phyloP scores from a whole-genome alignment of 768 basidiomycete species.

The Lentinus tigrinus region DNA sequence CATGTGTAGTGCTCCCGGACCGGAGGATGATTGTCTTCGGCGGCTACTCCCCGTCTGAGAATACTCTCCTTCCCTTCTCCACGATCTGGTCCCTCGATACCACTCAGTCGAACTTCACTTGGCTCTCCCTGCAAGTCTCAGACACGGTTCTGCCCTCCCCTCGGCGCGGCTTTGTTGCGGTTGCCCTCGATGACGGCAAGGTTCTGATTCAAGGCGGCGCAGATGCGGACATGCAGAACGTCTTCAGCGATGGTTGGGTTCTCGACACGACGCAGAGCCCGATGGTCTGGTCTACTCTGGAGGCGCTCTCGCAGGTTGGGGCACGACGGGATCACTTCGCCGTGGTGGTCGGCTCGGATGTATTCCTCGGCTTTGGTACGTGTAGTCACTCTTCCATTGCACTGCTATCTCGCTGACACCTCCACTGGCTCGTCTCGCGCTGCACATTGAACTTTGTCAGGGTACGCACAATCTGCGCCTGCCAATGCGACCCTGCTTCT shows the following conservation, averaged over 20 bases:
- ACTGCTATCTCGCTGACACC: not conserved
- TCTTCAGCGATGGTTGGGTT: slow-evolving; percentile 70
- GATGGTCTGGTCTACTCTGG: slow-evolving; percentile 57
- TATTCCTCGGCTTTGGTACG: slow-evolving; percentile 80
- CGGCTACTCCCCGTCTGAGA: slow-evolving; percentile 55
- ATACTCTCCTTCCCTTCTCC: slow-evolving; percentile 51
- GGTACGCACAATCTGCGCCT: slow-evolving; percentile 38
- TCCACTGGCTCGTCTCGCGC: not conserved
- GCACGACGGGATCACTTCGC: slow-evolving; percentile 75
- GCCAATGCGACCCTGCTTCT: slow-evolving; percentile 55
- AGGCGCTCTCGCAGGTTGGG: slow-evolving; percentile 56
- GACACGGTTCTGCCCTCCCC: slow-evolving; percentile 46
- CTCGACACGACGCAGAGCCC: slow-evolving; percentile 56
- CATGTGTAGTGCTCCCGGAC: slow-evolving; percentile 64
- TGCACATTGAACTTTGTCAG: slow-evolving; percentile 12
- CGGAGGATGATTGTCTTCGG: slow-evolving; percentile 75
- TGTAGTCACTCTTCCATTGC: slow-evolving; percentile 40
- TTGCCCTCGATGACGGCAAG: slow-evolving; percentile 47
- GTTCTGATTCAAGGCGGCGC: slow-evolving; percentile 81
- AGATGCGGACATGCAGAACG: slow-evolving; percentile 48
- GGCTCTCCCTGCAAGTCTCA: slow-evolving; percentile 47
- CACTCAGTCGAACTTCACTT: slow-evolving; percentile 41
- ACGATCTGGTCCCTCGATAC: slow-evolving; percentile 67
- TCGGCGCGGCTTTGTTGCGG: slow-evolving; percentile 64
- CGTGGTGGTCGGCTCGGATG: slow-evolving; percentile 52